Conservation (phyloP, 129 eudicot genomes). For the Dittrichia graveolens region DNA sequence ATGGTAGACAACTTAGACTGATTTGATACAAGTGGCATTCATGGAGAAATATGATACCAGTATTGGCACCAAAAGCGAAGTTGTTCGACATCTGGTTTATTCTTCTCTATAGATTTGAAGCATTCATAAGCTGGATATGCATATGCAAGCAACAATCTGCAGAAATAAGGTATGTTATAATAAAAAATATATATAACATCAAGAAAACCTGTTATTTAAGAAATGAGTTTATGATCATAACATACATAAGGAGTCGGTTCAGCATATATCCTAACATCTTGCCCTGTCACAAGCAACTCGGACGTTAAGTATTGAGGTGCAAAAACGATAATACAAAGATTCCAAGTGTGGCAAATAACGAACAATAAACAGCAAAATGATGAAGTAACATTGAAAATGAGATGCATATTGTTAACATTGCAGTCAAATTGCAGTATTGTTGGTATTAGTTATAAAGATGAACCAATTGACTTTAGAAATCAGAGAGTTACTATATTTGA, state of each 20-base stretch:
- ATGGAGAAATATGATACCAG: conserved; percentile 45
- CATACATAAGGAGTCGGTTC: conserved; percentile 84
- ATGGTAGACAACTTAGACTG: neutral
- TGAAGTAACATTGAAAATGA: neutral
- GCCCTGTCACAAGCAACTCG: conserved; percentile 45
- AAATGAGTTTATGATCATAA: conserved; percentile 19
- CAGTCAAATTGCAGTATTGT: neutral
- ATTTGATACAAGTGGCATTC: neutral
- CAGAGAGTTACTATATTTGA: neutral
- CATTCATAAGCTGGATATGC: conserved; percentile 97
- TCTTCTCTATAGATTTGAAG: conserved; percentile 76
- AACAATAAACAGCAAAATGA: neutral
- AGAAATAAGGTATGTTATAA: conserved; percentile 5
- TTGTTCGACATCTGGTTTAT: conserved; percentile 77
- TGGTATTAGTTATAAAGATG: neutral
- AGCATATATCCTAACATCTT: conserved; percentile 86
- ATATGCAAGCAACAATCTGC: conserved; percentile 89
- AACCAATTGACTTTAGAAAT: neutral
- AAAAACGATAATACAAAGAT: neutral
- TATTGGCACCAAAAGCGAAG: conserved; percentile 98
- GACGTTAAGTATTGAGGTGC: neutral
- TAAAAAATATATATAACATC: neutral
- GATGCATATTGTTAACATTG: neutral
- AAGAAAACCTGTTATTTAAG: neutral
- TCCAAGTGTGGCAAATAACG: neutral